phyloP scores from a whole-genome alignment of 805 yeast species.

The Hemisphaericaspora nanyangensis region DNA sequence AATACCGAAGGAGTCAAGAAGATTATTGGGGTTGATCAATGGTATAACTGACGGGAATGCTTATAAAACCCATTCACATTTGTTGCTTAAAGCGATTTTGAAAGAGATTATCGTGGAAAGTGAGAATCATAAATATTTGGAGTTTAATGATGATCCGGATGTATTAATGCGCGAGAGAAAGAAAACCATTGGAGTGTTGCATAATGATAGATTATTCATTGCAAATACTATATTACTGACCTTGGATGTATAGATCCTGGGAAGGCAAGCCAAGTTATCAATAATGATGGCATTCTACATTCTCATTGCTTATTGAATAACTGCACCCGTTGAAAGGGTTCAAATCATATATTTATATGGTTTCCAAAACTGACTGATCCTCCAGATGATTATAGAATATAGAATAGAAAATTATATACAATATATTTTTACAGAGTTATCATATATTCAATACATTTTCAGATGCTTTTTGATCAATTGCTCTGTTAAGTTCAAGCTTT shows the following conservation, averaged over 20 bases:
- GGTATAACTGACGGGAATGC: constrained; percentile 48
- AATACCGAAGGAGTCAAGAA: constrained; percentile 24
- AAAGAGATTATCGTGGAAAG: constrained; percentile 21
- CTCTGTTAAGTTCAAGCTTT: constrained; percentile 28
- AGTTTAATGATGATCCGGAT: constrained; percentile 15
- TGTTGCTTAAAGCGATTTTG: constrained; percentile 30
- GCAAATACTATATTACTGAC: constrained; percentile 13
- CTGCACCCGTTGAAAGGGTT: too few species aligned
- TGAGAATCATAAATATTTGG: constrained; percentile 15
- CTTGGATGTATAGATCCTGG: too few species aligned
- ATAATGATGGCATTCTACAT: too few species aligned
- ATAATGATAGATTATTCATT: constrained; percentile 22
- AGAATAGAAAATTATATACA: too few species aligned
- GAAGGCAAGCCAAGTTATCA: too few species aligned
- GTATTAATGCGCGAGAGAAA: constrained; percentile 13
- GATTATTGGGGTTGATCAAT: constrained; percentile 34
- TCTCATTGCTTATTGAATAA: too few species aligned
- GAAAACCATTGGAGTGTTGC: constrained; percentile 20
- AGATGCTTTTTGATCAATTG: constrained; percentile 17
- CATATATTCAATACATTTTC: constrained; percentile 2
- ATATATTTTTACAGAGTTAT: too few species aligned
- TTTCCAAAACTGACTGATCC: too few species aligned
- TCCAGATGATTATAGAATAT: too few species aligned
- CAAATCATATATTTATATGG: too few species aligned
- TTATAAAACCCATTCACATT: constrained; percentile 28